A percentile compares a stretch with the other conserved stretches of the same genome.
Conservation (phyloP, 371 early-diverging fungal genomes). For the Nematocida sp. region DNA sequence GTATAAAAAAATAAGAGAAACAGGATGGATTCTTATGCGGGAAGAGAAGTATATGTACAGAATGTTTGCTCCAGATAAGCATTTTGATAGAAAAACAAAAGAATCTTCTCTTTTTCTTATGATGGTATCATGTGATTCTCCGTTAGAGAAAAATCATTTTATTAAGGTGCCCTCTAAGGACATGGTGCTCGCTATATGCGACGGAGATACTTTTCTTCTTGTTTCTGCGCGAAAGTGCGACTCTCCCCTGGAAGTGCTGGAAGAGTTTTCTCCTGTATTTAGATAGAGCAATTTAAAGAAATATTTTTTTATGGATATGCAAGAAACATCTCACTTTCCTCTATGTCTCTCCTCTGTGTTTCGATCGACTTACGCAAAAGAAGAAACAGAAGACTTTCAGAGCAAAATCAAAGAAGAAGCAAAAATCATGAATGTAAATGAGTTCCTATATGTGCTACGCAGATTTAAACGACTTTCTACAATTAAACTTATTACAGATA, state of each 20-base stretch:
- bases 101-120: background rate
- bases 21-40: slow-evolving; percentile 32
- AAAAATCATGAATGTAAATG: slow-evolving; percentile 11
- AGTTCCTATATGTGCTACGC: slow-evolving; percentile 35
- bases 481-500: slow-evolving; percentile 80
- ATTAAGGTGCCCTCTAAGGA: background rate
- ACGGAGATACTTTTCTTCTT: slow-evolving; percentile 4
- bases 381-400: slow-evolving; percentile 36
- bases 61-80: slow-evolving; percentile 30
- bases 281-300: too few relatives aligned
- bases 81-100: slow-evolving; percentile 28
- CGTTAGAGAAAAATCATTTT: background rate
- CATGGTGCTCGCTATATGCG: slow-evolving; percentile 15
- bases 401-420: slow-evolving; percentile 44
- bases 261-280: too few relatives aligned
- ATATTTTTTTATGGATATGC: slow-evolving; percentile 18
- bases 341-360: slow-evolving; percentile 41
- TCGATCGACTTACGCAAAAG: background rate
- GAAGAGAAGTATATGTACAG: slow-evolving; percentile 2
- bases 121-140: slow-evolving; percentile 6
- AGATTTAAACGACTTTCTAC: slow-evolving; percentile 69
- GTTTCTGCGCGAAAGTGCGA: background rate
- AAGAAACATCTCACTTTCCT: background rate
- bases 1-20: slow-evolving; percentile 17
- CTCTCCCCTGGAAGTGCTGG: too few relatives aligned